Evolutionary conservation across 2,329 filamentous ascomycete species (phyloP).

Genomic region (Curvularia sp.): DNA sequence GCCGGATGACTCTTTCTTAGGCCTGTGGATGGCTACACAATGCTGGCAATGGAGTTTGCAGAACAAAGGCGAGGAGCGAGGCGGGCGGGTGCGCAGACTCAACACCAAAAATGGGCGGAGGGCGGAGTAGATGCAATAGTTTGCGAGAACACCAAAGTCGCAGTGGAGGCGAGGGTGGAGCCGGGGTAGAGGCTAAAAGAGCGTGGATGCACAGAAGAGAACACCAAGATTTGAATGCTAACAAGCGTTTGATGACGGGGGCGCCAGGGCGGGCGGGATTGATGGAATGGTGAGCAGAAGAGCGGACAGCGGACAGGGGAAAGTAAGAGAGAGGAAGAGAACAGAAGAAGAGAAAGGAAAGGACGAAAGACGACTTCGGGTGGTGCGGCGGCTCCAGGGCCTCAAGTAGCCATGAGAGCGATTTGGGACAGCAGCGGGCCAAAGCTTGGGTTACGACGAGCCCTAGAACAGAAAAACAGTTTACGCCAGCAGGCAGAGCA

Average conservation of each 20-base stretch:
- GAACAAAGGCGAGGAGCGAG: conserved; percentile 13
- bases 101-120: conserved; percentile 45
- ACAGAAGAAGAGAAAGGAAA: conserved; percentile 28
- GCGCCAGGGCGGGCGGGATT: conserved; percentile 23
- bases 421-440: conserved; percentile 45
- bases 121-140: conserved; percentile 34
- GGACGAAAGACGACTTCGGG: conserved; percentile 31
- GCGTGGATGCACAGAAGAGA: conserved; percentile 38
- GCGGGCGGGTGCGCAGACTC: conserved; percentile 34
- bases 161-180: conserved; percentile 33
- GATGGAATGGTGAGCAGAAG: conserved; percentile 37
- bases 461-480: conserved; percentile 40
- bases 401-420: conserved; percentile 41
- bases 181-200: conserved; percentile 26
- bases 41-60: background rate
- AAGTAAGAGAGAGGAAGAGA: conserved; percentile 24
- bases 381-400: conserved; percentile 25
- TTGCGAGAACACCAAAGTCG: conserved; percentile 47
- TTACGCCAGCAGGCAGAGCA: conserved; percentile 39
- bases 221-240: conserved; percentile 36
- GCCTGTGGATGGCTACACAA: conserved; percentile 5
- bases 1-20: background rate
- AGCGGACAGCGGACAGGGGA: conserved; percentile 27
- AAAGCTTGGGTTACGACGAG: conserved; percentile 48
- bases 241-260: conserved; percentile 41